Conservation (phyloP, 768 basidiomycete species). For the Termitomyces sp. region DNA sequence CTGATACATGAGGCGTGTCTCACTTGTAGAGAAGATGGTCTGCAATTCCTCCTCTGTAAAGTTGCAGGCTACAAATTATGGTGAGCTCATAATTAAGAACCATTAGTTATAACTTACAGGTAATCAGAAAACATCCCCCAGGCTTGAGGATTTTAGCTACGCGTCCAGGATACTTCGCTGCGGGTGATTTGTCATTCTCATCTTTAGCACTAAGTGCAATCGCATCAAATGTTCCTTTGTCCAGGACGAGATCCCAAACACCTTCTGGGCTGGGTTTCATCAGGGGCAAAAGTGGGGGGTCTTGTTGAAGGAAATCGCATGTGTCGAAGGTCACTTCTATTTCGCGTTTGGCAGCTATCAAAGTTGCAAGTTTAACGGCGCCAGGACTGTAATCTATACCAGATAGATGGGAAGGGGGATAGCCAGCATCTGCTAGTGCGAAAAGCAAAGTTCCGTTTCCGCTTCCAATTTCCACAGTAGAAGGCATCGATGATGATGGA, state of each 20-base stretch:
- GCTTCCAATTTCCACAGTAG: constrained; percentile 69
- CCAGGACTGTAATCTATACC: constrained; percentile 78
- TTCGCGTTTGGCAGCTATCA: constrained; percentile 45
- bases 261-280: constrained; percentile 17
- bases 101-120: constrained; percentile 46
- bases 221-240: constrained; percentile 89
- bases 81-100: background rate
- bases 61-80: constrained; percentile 56
- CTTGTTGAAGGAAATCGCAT: constrained; percentile 62
- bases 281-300: constrained; percentile 30
- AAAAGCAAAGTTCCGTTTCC: constrained; percentile 79
- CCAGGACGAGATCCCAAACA: constrained; percentile 70
- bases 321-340: constrained; percentile 45
- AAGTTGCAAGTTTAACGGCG: constrained; percentile 57
- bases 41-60: constrained; percentile 77
- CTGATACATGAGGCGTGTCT: constrained; percentile 58
- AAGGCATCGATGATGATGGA: constrained; percentile 40
- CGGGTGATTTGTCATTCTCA: constrained; percentile 43
- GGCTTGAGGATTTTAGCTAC: constrained; percentile 53
- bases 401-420: constrained; percentile 40
- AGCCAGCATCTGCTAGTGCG: constrained; percentile 63
- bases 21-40: constrained; percentile 39
- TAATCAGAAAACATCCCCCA: constrained; percentile 71
- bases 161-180: constrained; percentile 53
- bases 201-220: constrained; percentile 68